These are phyloP conservation scores for Yarrowia deformans DNA, from an alignment of 805 yeast genomes.

Conservation along the genomic window DNA sequence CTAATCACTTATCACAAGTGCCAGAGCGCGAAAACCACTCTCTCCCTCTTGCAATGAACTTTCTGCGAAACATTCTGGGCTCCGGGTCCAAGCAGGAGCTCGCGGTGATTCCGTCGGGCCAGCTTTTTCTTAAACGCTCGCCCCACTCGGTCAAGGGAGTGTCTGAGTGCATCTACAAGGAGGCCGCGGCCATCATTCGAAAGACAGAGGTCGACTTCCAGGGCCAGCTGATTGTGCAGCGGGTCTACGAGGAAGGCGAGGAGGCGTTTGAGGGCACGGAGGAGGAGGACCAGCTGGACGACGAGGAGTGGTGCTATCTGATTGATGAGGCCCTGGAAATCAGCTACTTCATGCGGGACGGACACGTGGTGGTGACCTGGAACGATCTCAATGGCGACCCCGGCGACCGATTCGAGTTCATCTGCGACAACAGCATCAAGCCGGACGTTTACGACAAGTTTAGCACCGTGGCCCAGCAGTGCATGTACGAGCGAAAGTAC, in stretches of 20 bases:
- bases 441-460: slow-evolving; percentile 63
- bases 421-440: slow-evolving; percentile 65
- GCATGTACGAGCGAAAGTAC: slow-evolving; percentile 80
- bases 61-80: slow-evolving; percentile 44
- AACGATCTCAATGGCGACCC: slow-evolving; percentile 81
- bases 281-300: slow-evolving; percentile 56
- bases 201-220: slow-evolving; percentile 69
- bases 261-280: slow-evolving; percentile 60
- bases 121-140: slow-evolving; percentile 73
- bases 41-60: slow-evolving; percentile 45
- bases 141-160: slow-evolving; percentile 87
- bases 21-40: too few relatives aligned
- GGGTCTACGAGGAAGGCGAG: slow-evolving; percentile 74
- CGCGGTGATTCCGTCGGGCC: slow-evolving; percentile 78
- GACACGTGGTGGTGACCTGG: slow-evolving; percentile 74
- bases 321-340: slow-evolving; percentile 68
- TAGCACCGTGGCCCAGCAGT: slow-evolving; percentile 64
- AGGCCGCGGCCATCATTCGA: slow-evolving; percentile 76
- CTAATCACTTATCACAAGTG: too few relatives aligned
- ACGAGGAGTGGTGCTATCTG: slow-evolving; percentile 71
- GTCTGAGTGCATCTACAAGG: slow-evolving; percentile 72
- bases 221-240: slow-evolving; percentile 74
- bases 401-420: slow-evolving; percentile 84
- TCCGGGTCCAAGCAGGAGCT: slow-evolving; percentile 57
- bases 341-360: slow-evolving; percentile 59